These are phyloP conservation scores for Termitomyces sp. DNA, from an alignment of 768 basidiomycete genomes.

Conservation along the genomic window DNA sequence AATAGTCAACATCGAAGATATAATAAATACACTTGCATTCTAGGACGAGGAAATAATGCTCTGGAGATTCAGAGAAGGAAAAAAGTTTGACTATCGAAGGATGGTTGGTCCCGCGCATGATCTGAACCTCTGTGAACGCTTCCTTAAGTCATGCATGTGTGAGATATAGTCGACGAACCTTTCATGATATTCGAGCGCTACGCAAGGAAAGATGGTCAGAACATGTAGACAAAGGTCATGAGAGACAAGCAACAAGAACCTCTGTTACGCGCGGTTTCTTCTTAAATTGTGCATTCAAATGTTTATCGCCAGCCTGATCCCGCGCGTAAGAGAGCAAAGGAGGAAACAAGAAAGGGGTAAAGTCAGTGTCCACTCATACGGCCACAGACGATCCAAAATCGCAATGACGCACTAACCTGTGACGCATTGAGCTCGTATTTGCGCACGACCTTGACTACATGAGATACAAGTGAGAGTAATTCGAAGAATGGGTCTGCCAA, in stretches of 20 bases:
- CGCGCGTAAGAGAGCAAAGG: conserved; percentile 27
- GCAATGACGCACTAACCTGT: conserved; percentile 55
- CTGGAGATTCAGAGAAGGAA: conserved; percentile 87
- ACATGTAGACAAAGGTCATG: conserved; percentile 9
- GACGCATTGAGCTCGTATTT: conserved; percentile 88
- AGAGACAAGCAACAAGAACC: conserved; percentile 45
- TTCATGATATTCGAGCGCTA: conserved; percentile 98
- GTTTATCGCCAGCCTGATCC: conserved; percentile 82
- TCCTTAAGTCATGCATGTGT: not conserved
- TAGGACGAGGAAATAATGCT: conserved; percentile 91
- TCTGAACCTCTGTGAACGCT: conserved; percentile 80
- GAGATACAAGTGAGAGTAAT: conserved; percentile 14
- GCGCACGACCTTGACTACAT: conserved; percentile 86
- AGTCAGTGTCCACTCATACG: conserved; percentile 15
- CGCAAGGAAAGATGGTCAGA: conserved; percentile 25
- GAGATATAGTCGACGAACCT: conserved; percentile 37
- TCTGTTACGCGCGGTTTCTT: conserved; percentile 97
- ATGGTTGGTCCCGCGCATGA: conserved; percentile 94
- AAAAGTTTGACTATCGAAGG: conserved; percentile 89
- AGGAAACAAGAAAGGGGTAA: conserved; percentile 20
- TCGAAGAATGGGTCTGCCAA: conserved; percentile 6
- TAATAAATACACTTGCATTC: conserved; percentile 57
- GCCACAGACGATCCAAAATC: conserved; percentile 18
- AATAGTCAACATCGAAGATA: not conserved
- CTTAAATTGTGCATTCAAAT: conserved; percentile 91